These are phyloP conservation scores for Mallotus nudiflorus DNA, from an alignment of 345 rosid species.

Conservation along the genomic window DNA sequence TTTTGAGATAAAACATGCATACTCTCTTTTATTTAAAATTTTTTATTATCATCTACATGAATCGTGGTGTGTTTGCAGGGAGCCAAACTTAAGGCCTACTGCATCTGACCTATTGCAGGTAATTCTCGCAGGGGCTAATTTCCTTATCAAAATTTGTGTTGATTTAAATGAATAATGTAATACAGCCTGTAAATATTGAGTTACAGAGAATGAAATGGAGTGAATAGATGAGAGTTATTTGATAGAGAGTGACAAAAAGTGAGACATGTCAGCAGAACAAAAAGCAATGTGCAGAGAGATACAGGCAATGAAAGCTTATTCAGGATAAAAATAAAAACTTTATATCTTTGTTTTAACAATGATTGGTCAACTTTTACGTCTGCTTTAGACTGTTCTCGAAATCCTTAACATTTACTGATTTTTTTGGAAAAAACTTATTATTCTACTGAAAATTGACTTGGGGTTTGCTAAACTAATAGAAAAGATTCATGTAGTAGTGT, in stretches of 20 bases:
- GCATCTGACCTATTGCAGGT: constrained; percentile 37
- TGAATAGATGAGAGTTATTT: background rate
- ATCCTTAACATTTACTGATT: background rate
- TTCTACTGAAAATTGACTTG: background rate
- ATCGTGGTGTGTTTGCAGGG: constrained; percentile 16
- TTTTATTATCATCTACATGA: background rate
- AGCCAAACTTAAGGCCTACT: constrained; percentile 30
- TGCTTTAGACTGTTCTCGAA: background rate
- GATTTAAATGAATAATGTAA: background rate
- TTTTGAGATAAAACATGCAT: background rate
- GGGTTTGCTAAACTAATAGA: background rate
- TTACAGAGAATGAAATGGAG: background rate
- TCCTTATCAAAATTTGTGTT: background rate
- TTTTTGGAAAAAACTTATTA: background rate
- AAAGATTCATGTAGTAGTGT: constrained; percentile 5
- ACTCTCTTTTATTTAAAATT: background rate
- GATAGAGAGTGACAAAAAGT: background rate
- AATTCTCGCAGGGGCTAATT: constrained; percentile 10
- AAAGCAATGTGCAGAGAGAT: background rate
- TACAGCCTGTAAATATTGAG: background rate
- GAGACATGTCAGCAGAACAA: background rate
- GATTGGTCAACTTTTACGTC: background rate
- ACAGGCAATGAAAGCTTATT: background rate
- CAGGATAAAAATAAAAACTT: background rate
- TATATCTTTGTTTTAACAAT: background rate